Conservation (phyloP, 441 rosid species). For the Eutrema salsugineum region DNA sequence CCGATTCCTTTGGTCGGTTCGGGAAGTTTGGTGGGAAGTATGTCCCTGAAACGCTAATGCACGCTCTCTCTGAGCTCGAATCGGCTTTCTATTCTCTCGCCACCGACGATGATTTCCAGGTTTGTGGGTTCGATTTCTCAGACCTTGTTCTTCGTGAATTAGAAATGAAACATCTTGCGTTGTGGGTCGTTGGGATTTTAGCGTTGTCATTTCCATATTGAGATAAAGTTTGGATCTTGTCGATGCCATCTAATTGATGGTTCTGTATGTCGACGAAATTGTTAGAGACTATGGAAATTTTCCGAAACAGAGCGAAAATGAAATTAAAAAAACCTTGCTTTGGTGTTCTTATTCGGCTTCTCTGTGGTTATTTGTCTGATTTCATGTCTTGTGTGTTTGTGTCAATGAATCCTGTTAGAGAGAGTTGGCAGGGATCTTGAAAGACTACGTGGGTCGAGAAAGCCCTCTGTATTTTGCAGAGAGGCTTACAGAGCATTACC, state of each 20-base stretch:
- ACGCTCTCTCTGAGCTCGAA: conserved; percentile 78
- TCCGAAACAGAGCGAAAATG: neutral
- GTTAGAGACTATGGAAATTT: no score
- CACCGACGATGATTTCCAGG: conserved; percentile 68
- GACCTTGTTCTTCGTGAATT: neutral
- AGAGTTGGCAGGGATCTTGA: conserved; percentile 68
- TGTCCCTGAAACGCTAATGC: conserved; percentile 87
- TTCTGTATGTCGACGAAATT: neutral
- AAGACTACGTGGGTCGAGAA: conserved; percentile 89
- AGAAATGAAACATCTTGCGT: neutral
- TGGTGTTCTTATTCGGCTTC: neutral
- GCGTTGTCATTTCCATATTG: neutral
- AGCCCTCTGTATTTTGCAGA: conserved; percentile 84
- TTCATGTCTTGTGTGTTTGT: neutral
- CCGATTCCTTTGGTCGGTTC: conserved; percentile 80
- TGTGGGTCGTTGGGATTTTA: neutral
- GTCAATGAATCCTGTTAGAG: conserved; percentile 38
- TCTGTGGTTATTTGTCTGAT: neutral
- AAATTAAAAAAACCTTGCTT: neutral
- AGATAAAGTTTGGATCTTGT: neutral
- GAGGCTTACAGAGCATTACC: conserved; percentile 75
- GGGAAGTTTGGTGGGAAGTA: conserved; percentile 88
- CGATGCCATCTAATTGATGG: neutral
- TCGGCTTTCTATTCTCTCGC: conserved; percentile 57
- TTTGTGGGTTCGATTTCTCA: neutral